Percentiles rank a stretch among this genome's conserved stretches.
Conservation (phyloP, 371 early-diverging fungal species). For the Encephalitozoon hellem region DNA sequence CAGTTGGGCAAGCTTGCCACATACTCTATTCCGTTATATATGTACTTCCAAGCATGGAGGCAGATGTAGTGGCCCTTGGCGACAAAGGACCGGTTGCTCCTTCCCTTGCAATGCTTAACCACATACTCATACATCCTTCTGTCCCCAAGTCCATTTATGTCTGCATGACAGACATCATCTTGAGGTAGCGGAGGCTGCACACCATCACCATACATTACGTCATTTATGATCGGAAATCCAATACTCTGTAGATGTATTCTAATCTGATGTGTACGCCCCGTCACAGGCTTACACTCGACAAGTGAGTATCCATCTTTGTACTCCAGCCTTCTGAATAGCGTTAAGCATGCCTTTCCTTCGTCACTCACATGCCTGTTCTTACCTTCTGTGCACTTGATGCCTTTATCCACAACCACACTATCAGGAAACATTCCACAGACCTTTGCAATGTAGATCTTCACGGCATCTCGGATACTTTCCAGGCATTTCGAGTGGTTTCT, state of each 20-base stretch:
- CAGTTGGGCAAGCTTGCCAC: constrained; percentile 55
- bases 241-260: constrained; percentile 88
- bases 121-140: constrained; percentile 41
- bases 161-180: neutral
- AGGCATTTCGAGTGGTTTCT: constrained; percentile 41
- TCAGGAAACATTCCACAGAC: constrained; percentile 59
- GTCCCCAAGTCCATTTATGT: constrained; percentile 1
- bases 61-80: constrained; percentile 45
- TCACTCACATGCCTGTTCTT: constrained; percentile 42
- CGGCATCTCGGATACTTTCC: constrained; percentile 39
- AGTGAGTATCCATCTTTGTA: constrained; percentile 54
- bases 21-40: constrained; percentile 49
- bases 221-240: constrained; percentile 89
- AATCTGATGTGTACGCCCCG: constrained; percentile 97
- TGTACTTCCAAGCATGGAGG: constrained; percentile 61
- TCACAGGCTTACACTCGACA: constrained; percentile 68
- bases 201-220: constrained; percentile 62
- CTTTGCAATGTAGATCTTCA: constrained; percentile 60
- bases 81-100: constrained; percentile 48
- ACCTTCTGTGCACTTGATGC: constrained; percentile 33
- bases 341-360: constrained; percentile 51
- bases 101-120: constrained; percentile 45
- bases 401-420: constrained; percentile 31
- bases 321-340: constrained; percentile 49
- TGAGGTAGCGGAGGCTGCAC: neutral